These are phyloP conservation scores for Intubia oerlemansii DNA, from an alignment of 2,329 filamentous ascomycete genomes.

Conservation along the genomic window DNA sequence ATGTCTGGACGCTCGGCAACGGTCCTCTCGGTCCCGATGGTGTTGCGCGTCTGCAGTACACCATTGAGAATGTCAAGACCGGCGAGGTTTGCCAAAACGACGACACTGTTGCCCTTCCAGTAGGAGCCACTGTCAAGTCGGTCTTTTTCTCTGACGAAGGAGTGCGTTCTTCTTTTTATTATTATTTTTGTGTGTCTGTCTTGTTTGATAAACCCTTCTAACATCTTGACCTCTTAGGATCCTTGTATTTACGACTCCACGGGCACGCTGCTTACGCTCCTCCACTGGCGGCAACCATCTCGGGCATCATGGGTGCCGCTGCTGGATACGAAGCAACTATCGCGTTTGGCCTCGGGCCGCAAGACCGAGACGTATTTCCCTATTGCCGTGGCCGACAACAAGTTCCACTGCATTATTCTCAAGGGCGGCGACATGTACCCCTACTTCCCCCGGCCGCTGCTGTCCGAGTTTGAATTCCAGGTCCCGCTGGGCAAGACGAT, in stretches of 20 bases:
- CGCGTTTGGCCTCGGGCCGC: slow-evolving; percentile 62
- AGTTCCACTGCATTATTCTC: slow-evolving; percentile 97
- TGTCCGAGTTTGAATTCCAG: slow-evolving; percentile 84
- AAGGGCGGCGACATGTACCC: slow-evolving; percentile 88
- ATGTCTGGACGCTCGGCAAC: slow-evolving; percentile 90
- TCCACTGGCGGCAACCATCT: slow-evolving; percentile 75
- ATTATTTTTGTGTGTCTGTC: background rate
- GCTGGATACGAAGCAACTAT: slow-evolving; percentile 67
- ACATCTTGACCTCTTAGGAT: too few species aligned
- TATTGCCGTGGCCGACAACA: slow-evolving; percentile 74
- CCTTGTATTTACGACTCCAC: slow-evolving; percentile 92
- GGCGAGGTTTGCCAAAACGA: slow-evolving; percentile 91
- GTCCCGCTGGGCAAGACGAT: slow-evolving; percentile 43
- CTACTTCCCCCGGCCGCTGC: slow-evolving; percentile 73
- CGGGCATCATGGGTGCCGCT: slow-evolving; percentile 84
- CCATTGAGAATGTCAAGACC: slow-evolving; percentile 82
- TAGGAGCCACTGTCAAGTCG: slow-evolving; percentile 50
- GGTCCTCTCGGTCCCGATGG: slow-evolving; percentile 67
- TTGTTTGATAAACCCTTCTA: too few species aligned
- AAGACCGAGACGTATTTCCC: slow-evolving; percentile 90
- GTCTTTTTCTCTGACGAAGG: slow-evolving; percentile 86
- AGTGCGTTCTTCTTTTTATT: background rate
- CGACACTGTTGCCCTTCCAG: slow-evolving; percentile 69
- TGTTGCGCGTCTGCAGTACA: slow-evolving; percentile 60
- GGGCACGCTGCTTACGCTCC: slow-evolving; percentile 66